Percentiles rank a stretch among this genome's conserved stretches.
These are phyloP conservation scores for Alternaria panax DNA, from an alignment of 2,329 filamentous ascomycete genomes.

Conservation along the genomic window DNA sequence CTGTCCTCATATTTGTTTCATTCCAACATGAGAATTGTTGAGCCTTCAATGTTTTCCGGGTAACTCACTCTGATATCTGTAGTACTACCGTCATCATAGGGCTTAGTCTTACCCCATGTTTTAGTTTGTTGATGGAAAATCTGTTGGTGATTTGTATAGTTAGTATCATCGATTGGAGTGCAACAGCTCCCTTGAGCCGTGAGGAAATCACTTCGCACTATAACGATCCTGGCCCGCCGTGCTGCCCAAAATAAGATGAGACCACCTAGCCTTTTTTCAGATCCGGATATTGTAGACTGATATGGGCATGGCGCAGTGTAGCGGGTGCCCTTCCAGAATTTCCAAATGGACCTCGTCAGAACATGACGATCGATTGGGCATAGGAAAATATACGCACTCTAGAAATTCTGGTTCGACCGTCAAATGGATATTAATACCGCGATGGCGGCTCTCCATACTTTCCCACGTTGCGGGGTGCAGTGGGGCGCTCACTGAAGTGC, in stretches of 20 bases:
- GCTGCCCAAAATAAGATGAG: constrained; percentile 11
- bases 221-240: constrained; percentile 26
- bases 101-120: background rate
- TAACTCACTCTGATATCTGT: background rate
- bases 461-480: constrained; percentile 38
- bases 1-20: background rate
- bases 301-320: constrained; percentile 9
- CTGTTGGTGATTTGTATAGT: background rate
- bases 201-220: constrained; percentile 20
- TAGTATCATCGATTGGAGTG: constrained; percentile 17
- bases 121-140: constrained; percentile 11
- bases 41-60: background rate
- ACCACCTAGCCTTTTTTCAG: constrained; percentile 17
- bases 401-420: constrained; percentile 15
- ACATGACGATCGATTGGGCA: constrained; percentile 15
- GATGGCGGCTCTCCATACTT: constrained; percentile 26
- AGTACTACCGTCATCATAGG: background rate
- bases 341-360: background rate
- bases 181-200: constrained; percentile 38
- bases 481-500: constrained; percentile 29
- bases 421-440: constrained; percentile 27
- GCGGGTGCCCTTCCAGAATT: background rate
- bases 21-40: background rate
- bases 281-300: constrained; percentile 15
- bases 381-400: constrained; percentile 14